Evolutionary conservation across 108 stramenopile genomes (phyloP), one percentile per base, ranked within the genome.

Genomic region (Fistulifera pelliculosa): DNA sequence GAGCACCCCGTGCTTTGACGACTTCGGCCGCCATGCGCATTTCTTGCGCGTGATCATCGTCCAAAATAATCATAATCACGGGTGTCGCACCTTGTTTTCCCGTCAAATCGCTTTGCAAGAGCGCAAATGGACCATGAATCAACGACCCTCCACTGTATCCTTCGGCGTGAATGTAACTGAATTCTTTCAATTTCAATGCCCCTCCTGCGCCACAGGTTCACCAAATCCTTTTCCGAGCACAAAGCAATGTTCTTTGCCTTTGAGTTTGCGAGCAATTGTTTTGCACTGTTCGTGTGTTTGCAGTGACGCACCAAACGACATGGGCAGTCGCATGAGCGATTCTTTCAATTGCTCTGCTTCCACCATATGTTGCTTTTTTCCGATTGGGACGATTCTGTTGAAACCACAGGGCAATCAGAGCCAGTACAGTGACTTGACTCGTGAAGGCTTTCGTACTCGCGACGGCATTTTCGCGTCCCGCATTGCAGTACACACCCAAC

Each of bases 141-240:
- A 99, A 62, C 27, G 97, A 97, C 24, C 97, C 98, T 16, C 97
- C 99, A 45, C 89, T 88, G 75, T 98, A 98, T 28, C 87, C 99
- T 70, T 99, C 97, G 17, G 99, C 99, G 61, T 99, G 97, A 4
- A 99, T 60, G 64, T 99, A 99, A 57, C 90, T 85, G 86, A 96
- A 96, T 77, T 99, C 99, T 71, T 99, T 99, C 52, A 99, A 87
- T 74, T 99, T 99, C 27, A 99, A 70, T 5, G 99, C 96, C 97
- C 99, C 69, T 99, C 96, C 51, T 75, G 61, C 6, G 98, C 94
- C 24, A 98, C 93, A 16, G 97, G 94, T 54, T 96, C 94, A 24
- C 83, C 94, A 42, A 80, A 93, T 26, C 92, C 96, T 61, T 97
- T 97, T 25, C 98, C 98, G 10, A 98, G 80, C 23, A 98, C 79